Base-by-base conservation (phyloP, 2,329 filamentous ascomycete species). In the Bimuria novae-zelandiae region DNA sequence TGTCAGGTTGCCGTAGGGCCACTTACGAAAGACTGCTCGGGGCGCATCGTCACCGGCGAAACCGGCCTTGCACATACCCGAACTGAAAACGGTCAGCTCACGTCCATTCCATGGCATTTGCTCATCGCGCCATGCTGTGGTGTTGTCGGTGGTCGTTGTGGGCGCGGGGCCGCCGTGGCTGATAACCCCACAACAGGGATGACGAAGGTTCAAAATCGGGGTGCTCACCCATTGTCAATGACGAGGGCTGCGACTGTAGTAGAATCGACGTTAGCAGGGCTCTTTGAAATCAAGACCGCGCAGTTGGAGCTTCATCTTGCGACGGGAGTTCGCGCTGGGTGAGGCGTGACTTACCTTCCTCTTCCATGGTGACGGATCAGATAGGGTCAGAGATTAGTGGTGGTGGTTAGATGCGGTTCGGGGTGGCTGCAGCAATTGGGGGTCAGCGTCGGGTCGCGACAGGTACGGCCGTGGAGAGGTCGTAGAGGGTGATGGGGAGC, bases 1-100 rank as follows among this genome's bases (percentile, higher is more conserved):
- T 55, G 51, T 48, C 56, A 53, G 41, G 55, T 49, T 32, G 30
- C 17, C 41, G 56, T 49, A 56, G 52, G 62, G 65, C n/a, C 59
- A 92, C 93, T 96, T 89, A 97, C 93, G 94, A 88, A 99, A 99
- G 79, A 99, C 94, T 83, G 94, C 94, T 87, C 94, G 89, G 79
- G 94, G 94, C 83, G 94, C 94, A 89, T 99, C 94, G 78, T 99
- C 94, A 92, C 94, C 94, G 85, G 94, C 94, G 84, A 99, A 99
- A 92, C 94, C 94, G 89, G 94, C 94, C 87, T 99, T 99, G 85
- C 94, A 99, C 94, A 99, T 97, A 88, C 94, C 94, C 82, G 94
- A 97, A 89, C 93, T 97, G 79, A 62, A 74, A 60, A 59, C 53
- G 51, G 73, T 77, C 69, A 77, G 74, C 63, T 65, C 56, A 54